These are phyloP conservation scores for Daldinia decipiens DNA, from an alignment of 495 filamentous ascomycete species.

Conservation along the genomic window DNA sequence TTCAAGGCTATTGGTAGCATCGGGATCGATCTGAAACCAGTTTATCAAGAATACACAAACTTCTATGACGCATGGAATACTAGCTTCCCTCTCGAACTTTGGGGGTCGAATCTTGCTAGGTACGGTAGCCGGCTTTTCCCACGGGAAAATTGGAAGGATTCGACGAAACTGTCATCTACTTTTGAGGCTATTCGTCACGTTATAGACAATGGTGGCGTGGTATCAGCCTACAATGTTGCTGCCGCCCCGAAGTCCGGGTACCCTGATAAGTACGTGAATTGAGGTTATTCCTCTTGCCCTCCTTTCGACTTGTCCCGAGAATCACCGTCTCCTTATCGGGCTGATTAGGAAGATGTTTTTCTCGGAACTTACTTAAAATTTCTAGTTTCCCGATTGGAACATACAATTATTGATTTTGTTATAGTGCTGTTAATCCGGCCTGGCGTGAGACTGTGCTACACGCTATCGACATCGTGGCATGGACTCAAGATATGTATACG, in stretches of 20 bases:
- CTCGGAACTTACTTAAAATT: too few species aligned
- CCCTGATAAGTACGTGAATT: constrained; percentile 38
- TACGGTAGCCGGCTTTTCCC: constrained; percentile 64
- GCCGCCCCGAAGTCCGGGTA: constrained; percentile 51
- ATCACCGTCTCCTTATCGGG: background rate
- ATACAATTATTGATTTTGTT: background rate
- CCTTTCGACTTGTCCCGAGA: background rate
- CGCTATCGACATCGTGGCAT: constrained; percentile 58
- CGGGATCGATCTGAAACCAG: constrained; percentile 54
- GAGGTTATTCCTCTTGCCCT: background rate
- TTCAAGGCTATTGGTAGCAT: constrained; percentile 51
- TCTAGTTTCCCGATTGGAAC: too few species aligned
- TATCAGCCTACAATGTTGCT: constrained; percentile 63
- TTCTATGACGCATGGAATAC: constrained; percentile 60
- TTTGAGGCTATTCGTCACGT: constrained; percentile 58
- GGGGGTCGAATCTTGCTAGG: constrained; percentile 53
- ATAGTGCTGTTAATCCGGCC: constrained; percentile 57
- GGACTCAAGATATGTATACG: constrained; percentile 52
- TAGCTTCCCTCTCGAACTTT: constrained; percentile 59
- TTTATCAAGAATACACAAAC: constrained; percentile 61
- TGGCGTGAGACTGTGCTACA: constrained; percentile 60
- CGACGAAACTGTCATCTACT: constrained; percentile 53
- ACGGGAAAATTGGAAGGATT: constrained; percentile 56
- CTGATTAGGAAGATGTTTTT: background rate
- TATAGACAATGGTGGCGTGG: constrained; percentile 53